phyloP scores from a whole-genome alignment of 164 flowering plant genomes.

The Magnolia kwangsiensis region DNA sequence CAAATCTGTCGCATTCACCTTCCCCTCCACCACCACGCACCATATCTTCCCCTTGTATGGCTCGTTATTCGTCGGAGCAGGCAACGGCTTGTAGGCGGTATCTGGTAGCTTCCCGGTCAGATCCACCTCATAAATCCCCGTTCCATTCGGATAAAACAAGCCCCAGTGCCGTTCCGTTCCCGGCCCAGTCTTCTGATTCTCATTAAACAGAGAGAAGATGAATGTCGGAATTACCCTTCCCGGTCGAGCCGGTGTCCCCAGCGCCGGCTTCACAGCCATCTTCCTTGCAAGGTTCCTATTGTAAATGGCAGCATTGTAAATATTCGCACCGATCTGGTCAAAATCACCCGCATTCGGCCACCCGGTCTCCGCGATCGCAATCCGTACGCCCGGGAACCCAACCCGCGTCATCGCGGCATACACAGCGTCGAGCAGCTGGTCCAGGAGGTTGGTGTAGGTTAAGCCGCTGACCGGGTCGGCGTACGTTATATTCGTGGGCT shows the following conservation, averaged over 20 bases:
- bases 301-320: conserved; percentile 83
- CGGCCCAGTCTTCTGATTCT: conserved; percentile 74
- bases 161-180: conserved; percentile 95
- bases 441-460: conserved; percentile 62
- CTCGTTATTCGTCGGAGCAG: conserved; percentile 50
- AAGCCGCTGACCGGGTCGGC: conserved; percentile 57
- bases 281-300: conserved; percentile 62
- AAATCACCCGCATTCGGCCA: conserved; percentile 82
- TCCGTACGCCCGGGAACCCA: conserved; percentile 48
- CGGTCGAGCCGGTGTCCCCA: conserved; percentile 86
- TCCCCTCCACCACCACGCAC: conserved; percentile 67
- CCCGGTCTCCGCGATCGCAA: conserved; percentile 78
- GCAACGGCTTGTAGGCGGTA: conserved; percentile 38
- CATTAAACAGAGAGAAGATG: conserved; percentile 70
- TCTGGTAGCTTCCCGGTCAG: conserved; percentile 42
- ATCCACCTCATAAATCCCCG: conserved; percentile 50
- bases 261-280: conserved; percentile 41
- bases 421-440: conserved; percentile 82
- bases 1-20: conserved; percentile 34
- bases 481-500: conserved; percentile 29
- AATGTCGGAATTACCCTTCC: conserved; percentile 52
- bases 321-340: conserved; percentile 75
- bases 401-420: conserved; percentile 58
- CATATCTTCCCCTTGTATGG: conserved; percentile 80
- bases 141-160: conserved; percentile 59